phyloP scores from a whole-genome alignment of 2,329 filamentous ascomycete species.

The Aspergillus latus region DNA sequence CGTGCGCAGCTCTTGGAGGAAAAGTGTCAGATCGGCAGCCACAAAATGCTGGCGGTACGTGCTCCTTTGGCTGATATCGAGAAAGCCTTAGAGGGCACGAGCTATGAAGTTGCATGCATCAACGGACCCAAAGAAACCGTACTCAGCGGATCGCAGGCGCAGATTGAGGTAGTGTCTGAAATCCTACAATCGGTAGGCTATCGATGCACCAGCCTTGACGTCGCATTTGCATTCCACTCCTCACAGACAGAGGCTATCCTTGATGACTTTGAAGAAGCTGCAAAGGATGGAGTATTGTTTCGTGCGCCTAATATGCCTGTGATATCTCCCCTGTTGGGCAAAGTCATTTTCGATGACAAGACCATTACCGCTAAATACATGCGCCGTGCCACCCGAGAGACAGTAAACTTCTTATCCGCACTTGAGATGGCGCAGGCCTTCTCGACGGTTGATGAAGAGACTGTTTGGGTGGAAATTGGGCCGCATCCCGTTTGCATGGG shows the following conservation, averaged over 20 bases:
- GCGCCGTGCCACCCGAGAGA: constrained; percentile 58
- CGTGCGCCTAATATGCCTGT: constrained; percentile 60
- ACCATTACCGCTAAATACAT: too few relatives aligned
- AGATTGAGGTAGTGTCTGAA: constrained; percentile 57
- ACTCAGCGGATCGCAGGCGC: constrained; percentile 60
- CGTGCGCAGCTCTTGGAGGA: constrained; percentile 66
- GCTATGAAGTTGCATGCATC: constrained; percentile 64
- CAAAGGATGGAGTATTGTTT: constrained; percentile 49
- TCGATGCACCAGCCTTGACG: constrained; percentile 63
- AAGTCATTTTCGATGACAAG: constrained; percentile 21
- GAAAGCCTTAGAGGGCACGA: constrained; percentile 35
- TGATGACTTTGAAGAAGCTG: constrained; percentile 16
- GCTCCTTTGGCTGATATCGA: constrained; percentile 43
- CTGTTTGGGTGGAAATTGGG: constrained; percentile 72
- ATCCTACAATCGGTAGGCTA: constrained; percentile 54
- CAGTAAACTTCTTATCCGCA: constrained; percentile 67
- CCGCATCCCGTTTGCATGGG: constrained; percentile 68
- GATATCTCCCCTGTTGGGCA: constrained; percentile 66
- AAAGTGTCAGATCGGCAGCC: constrained; percentile 65
- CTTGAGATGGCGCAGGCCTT: constrained; percentile 59
- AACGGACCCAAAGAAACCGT: constrained; percentile 76
- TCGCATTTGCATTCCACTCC: constrained; percentile 58
- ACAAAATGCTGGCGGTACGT: constrained; percentile 64
- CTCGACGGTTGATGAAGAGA: constrained; percentile 57
- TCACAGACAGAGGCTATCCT: constrained; percentile 22